Evolutionary conservation across 2,329 filamentous ascomycete species (phyloP), one percentile per base, ranked within the genome.

Genomic region (Paradendryphiella salina): DNA sequence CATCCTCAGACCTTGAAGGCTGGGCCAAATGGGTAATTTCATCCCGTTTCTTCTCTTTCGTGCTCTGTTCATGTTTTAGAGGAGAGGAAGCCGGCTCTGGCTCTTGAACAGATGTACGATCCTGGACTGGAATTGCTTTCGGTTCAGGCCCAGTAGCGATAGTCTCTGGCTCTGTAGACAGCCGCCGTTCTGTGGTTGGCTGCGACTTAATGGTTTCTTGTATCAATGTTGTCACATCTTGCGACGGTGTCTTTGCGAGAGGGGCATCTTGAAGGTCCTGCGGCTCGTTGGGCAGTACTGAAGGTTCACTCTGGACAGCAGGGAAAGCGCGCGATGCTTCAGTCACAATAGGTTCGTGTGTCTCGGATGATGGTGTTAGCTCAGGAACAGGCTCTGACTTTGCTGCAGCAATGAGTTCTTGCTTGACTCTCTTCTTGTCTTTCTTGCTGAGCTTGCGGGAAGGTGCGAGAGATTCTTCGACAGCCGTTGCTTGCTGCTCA

Each of bases 361-460:
- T 14, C 20, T 34, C 17, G 14, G 36, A 23, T 15, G 29, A 34
- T n/a, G 29, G 23, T 14, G 11, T 31, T 6, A 17, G 17, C 18
- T 28, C 26, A 6, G 21, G 14, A 32, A 35, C 18, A 8, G 43
- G 15, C 14, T 32, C 42, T 5, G 36, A 26, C 32, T 51, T 37
- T 10, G 54, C 39, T 31, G 23, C 48, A 9, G 21, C 32, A 7
- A 46, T 11, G 2, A 43, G 37, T 38, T 46, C 35, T 18, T 56
- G 37, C 38, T 61, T 56, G 11, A 63, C 66, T 52, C 77, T 77
- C 40, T 75, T 75, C 60, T 76, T 76, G 21, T 74, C 71, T 41
- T 77, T 77, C 63, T 77, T 76, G 26, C 71, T 69, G 51, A 64
- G 64, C 56, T 73, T 73, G 21, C 44, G 59, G 13, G 55, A 47